Evolutionary conservation across 208 protist species (phyloP).

Genomic region (Vickermania ingenoplastis): DNA sequence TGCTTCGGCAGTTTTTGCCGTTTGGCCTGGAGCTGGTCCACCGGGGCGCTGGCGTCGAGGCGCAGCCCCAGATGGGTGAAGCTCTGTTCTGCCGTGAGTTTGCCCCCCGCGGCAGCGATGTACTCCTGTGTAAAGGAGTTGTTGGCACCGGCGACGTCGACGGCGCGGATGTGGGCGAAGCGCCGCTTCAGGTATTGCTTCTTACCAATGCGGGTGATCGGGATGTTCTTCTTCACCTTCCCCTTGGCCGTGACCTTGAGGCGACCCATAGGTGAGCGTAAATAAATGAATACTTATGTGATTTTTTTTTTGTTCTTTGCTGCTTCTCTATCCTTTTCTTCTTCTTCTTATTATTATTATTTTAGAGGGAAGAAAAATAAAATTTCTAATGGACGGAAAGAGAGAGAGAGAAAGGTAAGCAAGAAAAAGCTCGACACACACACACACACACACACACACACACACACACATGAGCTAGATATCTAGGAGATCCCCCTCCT

Average conservation of each 20-base stretch:
- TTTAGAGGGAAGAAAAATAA: constrained; percentile 5
- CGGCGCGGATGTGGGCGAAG: constrained; percentile 60
- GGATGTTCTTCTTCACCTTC: constrained; percentile 80
- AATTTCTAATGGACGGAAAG: constrained; percentile 3
- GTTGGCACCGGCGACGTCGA: constrained; percentile 64
- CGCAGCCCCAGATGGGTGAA: constrained; percentile 67
- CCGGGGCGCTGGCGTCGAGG: constrained; percentile 42
- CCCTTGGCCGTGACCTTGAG: constrained; percentile 70
- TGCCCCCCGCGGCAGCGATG: constrained; percentile 23
- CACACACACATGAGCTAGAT: too few relatives aligned
- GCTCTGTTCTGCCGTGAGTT: constrained; percentile 54
- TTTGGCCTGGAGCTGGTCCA: background rate
- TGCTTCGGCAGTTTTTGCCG: constrained; percentile 21
- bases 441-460: background rate
- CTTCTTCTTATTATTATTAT: too few relatives aligned
- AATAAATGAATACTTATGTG: constrained; percentile 1
- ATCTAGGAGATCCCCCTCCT: too few relatives aligned
- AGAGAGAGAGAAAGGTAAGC: constrained; percentile 7
- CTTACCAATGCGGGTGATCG: constrained; percentile 75
- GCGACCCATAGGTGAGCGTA: constrained; percentile 33
- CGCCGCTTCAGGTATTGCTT: constrained; percentile 80
- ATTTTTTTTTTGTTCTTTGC: constrained; percentile 2
- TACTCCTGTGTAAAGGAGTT: constrained; percentile 80
- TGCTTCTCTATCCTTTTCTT: background rate
- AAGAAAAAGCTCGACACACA: constrained; percentile 2